Base-by-base conservation (phyloP, 2,329 filamentous ascomycete genomes). In the Alternaria consortialis region DNA sequence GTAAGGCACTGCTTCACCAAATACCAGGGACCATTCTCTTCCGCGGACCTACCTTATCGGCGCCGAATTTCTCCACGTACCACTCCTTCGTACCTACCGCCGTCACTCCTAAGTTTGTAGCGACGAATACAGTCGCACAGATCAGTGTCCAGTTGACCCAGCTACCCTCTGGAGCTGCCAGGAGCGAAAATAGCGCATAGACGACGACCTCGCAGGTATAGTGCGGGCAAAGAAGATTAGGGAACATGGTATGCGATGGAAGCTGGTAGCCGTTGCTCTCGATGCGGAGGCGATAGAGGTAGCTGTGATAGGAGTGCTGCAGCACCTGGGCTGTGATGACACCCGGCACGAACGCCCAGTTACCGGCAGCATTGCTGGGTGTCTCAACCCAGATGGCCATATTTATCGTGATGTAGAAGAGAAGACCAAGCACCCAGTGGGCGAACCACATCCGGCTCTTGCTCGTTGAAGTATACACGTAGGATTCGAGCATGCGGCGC, bases 151-250 rank as follows among this genome's bases (percentile, higher is more conserved):
- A 86, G 78, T 97, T 97, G 60, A 92, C 76, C 56, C 86, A 65
- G 32, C 82, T 79, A 11, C 88, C 90, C 7, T 80, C 71, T 0
- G 94, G 93, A 1, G 94, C 93, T 31, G 90, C 88, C 39, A 91
- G 77, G 46, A 95, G 80, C 3, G 92, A 86, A 66, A 99, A 80
- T n/a, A 90, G 86, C 20, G 93, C 74, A 76, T 99, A 98, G 60
- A 97, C 87, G 40, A 91, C 76, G 74, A 92, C 94, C 80, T 98
- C 95, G 72, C 90, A 92, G 4, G 91, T 91, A 79, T 98, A 99
- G 80, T 99, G 95, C 17, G 95, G 93, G 70, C 91, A 96, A 39
- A 97, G 80, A 23, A 96, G 79, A 58, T 84, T 83, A 44, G 83
- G 83, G 78, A 98, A 99, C 58, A 91, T 80, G 3, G 90, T 89